These are phyloP conservation scores for Blastobotrys robertii DNA, from an alignment of 805 yeast genomes.

Conservation along the genomic window DNA sequence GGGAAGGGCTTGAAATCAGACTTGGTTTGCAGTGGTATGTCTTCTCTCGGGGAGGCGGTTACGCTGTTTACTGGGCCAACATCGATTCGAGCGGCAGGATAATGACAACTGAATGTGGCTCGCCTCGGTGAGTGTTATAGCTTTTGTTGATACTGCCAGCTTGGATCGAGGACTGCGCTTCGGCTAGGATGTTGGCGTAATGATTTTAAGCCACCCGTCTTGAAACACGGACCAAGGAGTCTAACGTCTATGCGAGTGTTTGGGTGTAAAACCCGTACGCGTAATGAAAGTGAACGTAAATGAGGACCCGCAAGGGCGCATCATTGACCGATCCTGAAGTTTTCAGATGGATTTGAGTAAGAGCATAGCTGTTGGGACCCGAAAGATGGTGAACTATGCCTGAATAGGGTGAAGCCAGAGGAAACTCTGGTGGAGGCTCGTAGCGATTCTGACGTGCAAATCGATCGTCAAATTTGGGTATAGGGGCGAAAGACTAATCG, in stretches of 20 bases:
- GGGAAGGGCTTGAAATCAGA: slow-evolving; percentile 36
- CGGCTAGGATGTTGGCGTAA: slow-evolving; percentile 31
- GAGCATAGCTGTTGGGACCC: slow-evolving; percentile 39
- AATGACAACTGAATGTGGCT: slow-evolving; percentile 29
- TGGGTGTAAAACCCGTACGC: slow-evolving; percentile 35
- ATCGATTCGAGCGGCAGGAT: slow-evolving; percentile 31
- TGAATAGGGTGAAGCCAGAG: slow-evolving; percentile 38
- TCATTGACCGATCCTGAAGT: slow-evolving; percentile 34
- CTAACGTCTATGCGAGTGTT: slow-evolving; percentile 35
- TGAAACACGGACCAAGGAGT: slow-evolving; percentile 37
- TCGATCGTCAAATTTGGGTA: slow-evolving; percentile 38
- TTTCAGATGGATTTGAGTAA: slow-evolving; percentile 34
- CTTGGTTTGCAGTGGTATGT: slow-evolving; percentile 23
- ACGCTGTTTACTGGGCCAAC: slow-evolving; percentile 29
- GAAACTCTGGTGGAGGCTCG: slow-evolving; percentile 39
- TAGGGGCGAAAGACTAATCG: slow-evolving; percentile 37
- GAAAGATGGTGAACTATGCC: slow-evolving; percentile 38
- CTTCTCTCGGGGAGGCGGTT: slow-evolving; percentile 26
- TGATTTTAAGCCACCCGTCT: slow-evolving; percentile 30
- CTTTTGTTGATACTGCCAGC: slow-evolving; percentile 22
- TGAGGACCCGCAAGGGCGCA: slow-evolving; percentile 28
- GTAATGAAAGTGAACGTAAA: slow-evolving; percentile 34
- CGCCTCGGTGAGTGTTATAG: slow-evolving; percentile 26
- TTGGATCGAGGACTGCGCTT: slow-evolving; percentile 30
- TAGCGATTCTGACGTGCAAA: slow-evolving; percentile 38